phyloP scores from a whole-genome alignment of 139 green algal genomes.

The Chlamydomonas sphaeroides region DNA sequence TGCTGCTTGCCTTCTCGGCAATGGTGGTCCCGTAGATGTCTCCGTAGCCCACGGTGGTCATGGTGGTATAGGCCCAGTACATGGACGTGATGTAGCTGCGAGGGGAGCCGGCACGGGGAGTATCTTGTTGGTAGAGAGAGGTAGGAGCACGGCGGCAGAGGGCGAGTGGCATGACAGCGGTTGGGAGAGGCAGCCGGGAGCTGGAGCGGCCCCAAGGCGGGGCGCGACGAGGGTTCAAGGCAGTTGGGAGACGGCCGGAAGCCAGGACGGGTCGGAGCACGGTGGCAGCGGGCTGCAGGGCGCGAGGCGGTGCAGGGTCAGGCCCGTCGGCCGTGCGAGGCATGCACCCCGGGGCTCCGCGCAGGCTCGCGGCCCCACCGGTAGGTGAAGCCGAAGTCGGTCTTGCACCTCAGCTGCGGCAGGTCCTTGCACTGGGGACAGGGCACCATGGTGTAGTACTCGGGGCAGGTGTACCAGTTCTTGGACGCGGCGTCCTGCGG shows the following conservation, averaged over 20 bases:
- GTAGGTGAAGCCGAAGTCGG: constrained; percentile 53
- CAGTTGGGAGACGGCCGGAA: no score
- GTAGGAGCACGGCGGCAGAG: no score
- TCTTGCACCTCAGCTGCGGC: constrained; percentile 42
- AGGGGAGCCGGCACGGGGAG: background rate
- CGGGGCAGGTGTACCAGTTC: constrained; percentile 49
- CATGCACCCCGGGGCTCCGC: no score
- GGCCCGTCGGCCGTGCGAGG: no score
- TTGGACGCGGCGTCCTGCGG: background rate
- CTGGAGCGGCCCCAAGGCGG: no score
- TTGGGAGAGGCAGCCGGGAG: no score
- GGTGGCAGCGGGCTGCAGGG: no score
- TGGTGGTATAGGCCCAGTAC: constrained; percentile 81
- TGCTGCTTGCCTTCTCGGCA: constrained; percentile 69
- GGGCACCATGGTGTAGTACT: constrained; percentile 34
- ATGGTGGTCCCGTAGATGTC: constrained; percentile 71
- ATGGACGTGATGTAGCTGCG: constrained; percentile 69
- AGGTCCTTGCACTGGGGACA: constrained; percentile 38
- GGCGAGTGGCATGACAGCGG: no score
- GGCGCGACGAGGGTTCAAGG: no score
- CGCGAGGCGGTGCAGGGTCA: no score
- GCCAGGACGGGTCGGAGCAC: no score
- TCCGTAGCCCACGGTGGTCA: constrained; percentile 82
- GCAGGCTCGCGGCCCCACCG: constrained; percentile 36
- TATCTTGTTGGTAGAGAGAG: background rate